These are phyloP conservation scores for Plectosphaerella plurivora DNA, from an alignment of 2,329 filamentous ascomycete genomes.

Conservation along the genomic window DNA sequence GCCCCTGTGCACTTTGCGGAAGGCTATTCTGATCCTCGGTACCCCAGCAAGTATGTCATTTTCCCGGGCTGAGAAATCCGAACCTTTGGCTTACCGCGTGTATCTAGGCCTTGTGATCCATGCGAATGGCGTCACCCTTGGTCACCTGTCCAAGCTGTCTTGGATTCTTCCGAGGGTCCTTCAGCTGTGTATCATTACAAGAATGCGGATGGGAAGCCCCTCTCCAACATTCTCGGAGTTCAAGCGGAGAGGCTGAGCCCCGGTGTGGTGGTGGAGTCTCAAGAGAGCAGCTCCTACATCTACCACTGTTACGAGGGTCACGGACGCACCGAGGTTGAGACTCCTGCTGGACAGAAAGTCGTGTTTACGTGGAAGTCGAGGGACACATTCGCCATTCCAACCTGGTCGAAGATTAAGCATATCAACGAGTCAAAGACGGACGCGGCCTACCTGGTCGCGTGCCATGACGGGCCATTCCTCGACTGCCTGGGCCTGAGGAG, in stretches of 20 bases:
- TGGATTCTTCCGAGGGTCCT: constrained; percentile 27
- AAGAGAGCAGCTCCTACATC: constrained; percentile 44
- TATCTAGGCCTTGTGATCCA: constrained; percentile 23
- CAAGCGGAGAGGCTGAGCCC: constrained; percentile 42
- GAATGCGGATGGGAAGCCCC: constrained; percentile 17
- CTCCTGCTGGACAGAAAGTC: constrained; percentile 21
- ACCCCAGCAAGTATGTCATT: constrained; percentile 36
- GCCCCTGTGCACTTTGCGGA: constrained; percentile 51
- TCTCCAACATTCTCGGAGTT: constrained; percentile 42
- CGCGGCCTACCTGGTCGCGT: constrained; percentile 26
- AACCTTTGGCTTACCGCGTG: neutral
- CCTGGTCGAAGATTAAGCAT: constrained; percentile 46
- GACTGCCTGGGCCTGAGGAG: constrained; percentile 20
- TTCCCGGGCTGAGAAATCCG: neutral
- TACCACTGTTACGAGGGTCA: constrained; percentile 48
- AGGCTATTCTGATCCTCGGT: constrained; percentile 39
- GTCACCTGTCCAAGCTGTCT: constrained; percentile 30
- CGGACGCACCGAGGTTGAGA: constrained; percentile 35
- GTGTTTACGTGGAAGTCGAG: constrained; percentile 37
- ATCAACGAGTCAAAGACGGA: constrained; percentile 24
- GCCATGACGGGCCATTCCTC: constrained; percentile 27
- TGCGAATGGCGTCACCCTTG: constrained; percentile 38
- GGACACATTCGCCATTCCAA: constrained; percentile 50
- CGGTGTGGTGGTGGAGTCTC: constrained; percentile 25
- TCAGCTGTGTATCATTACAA: constrained; percentile 31